Evolutionary conservation across 2,329 filamentous ascomycete species (phyloP).

Genomic region (Fusarium anguioides): DNA sequence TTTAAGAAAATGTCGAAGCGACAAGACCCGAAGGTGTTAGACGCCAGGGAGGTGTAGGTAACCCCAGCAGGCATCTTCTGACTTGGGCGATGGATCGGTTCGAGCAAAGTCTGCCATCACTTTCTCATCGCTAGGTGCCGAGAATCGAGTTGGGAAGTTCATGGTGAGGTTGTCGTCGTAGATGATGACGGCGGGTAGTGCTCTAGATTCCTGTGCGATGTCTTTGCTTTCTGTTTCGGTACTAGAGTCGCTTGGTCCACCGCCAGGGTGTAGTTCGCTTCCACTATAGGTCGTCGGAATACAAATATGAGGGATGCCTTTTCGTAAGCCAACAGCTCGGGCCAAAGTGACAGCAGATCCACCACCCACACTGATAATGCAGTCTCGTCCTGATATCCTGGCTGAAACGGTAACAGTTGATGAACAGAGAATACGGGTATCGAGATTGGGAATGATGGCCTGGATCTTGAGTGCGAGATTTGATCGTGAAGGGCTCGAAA

Average conservation of each 20-base stretch:
- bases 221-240: neutral
- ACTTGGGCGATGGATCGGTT: constrained; percentile 19
- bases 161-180: constrained; percentile 53
- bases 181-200: constrained; percentile 50
- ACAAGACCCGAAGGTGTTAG: constrained; percentile 27
- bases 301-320: constrained; percentile 66
- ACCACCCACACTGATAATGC: constrained; percentile 70
- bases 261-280: constrained; percentile 61
- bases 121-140: constrained; percentile 42
- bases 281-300: constrained; percentile 70
- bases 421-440: constrained; percentile 50
- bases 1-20: neutral
- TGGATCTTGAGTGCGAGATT: constrained; percentile 50
- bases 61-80: constrained; percentile 50
- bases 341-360: constrained; percentile 71
- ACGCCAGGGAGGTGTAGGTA: constrained; percentile 53
- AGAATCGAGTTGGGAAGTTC: constrained; percentile 43
- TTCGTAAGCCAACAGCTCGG: constrained; percentile 64
- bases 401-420: constrained; percentile 39
- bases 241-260: neutral
- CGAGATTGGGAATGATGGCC: constrained; percentile 49
- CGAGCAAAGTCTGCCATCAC: constrained; percentile 34
- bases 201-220: neutral
- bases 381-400: constrained; percentile 58
- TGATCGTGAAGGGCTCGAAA: constrained; percentile 54